Conservation (phyloP, 371 early-diverging fungal species). For the Rhizopus delemar region DNA sequence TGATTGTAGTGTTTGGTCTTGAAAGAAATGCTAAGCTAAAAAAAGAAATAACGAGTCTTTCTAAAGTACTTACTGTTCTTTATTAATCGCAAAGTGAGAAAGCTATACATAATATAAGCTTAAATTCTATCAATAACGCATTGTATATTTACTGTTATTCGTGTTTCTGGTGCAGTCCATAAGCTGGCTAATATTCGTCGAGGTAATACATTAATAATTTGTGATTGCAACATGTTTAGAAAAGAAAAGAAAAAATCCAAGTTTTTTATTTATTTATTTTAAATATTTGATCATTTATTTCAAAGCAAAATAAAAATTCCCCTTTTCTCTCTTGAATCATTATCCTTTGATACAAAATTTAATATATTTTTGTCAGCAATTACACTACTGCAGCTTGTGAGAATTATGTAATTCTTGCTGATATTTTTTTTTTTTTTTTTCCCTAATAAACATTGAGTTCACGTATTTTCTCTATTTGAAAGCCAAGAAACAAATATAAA, state of each 20-base stretch:
- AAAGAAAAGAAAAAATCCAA: background rate
- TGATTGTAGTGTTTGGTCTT: conserved; percentile 34
- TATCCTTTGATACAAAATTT: too few relatives aligned
- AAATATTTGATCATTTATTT: conserved; percentile 16
- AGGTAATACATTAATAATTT: conserved; percentile 44
- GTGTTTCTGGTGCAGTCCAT: conserved; percentile 45
- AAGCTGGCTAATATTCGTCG: conserved; percentile 37
- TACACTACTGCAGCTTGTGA: too few relatives aligned
- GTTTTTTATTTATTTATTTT: conserved; percentile 9
- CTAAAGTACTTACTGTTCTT: background rate
- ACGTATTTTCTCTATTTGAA: too few relatives aligned
- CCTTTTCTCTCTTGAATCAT: background rate
- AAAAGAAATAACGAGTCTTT: too few relatives aligned
- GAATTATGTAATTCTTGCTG: too few relatives aligned
- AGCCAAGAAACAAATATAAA: too few relatives aligned
- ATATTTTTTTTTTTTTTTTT: too few relatives aligned
- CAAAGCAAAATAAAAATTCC: background rate
- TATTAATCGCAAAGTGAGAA: conserved; percentile 15
- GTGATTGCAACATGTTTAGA: conserved; percentile 40
- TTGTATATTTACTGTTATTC: conserved; percentile 36
- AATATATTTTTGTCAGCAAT: too few relatives aligned
- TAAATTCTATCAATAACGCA: background rate
- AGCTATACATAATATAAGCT: conserved; percentile 6
- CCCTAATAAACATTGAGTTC: too few relatives aligned
- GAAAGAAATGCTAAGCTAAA: background rate